Evolutionary conservation across 2,329 filamentous ascomycete species (phyloP), one percentile per base, ranked within the genome.

Genomic region (Stenocarpella maydis): DNA sequence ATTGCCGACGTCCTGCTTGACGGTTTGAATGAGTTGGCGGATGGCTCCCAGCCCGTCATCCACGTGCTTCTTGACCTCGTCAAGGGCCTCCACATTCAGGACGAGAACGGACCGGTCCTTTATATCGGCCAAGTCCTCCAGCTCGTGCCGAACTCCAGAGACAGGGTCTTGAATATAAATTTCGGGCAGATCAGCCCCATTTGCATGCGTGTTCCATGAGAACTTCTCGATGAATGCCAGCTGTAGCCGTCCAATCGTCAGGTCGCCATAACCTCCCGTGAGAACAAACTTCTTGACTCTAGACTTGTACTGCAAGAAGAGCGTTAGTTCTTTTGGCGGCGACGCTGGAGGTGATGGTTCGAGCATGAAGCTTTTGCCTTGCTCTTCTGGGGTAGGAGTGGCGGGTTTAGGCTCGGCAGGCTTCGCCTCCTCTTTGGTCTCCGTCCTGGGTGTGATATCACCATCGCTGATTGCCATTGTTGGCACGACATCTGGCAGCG

Each of bases 161-260:
- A 98, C 88, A 0, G 95, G 92, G 78, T 99, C 96, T 79, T 99
- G 96, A 19, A 99, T 96, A 78, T 99, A 98, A 19, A 99, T 98
- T 75, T 99, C 96, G 0, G 96, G 96, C 54, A 99, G 82, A 77
- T 99, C 96, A 17, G 90, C 89, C 9, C 96, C 96, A 75, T 98
- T 97, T 71, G 94, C 92, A 75, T 98, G 95, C 0, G 95, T 98
- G 75, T 97, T 98, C 95, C 97, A 99, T 0, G 95, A 96, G 77
- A 99, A 99, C 78, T 98, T 99, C 74, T 99, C 96, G 74, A 99
- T 99, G 75, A 99, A 99, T 0, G 96, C 95, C 34, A 99, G 86
- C 79, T 99, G 95, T 69, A 99, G 81, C 28, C 95, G 89, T 1
- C 94, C 94, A 70, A 98, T 91, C 3, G 93, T 95, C 14, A 99